Percentiles rank a stretch among this genome's conserved stretches.
Conservation (phyloP, 2,329 filamentous ascomycete species). For the Knufia petricola region DNA sequence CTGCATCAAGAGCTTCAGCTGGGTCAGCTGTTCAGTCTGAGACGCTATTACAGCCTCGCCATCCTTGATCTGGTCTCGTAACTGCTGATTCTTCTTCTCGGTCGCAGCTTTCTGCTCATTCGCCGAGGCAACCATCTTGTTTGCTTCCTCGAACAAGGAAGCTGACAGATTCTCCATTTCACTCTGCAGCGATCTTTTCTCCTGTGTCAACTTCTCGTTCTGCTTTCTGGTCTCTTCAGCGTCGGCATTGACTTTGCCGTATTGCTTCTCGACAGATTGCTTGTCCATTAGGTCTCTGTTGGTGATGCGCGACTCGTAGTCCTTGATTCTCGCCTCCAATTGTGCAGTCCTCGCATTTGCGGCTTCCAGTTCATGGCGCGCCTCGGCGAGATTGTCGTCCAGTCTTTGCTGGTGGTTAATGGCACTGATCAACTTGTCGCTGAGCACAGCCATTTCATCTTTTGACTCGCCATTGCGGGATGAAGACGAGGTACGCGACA, state of each 20-base stretch:
- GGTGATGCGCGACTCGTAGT: conserved; percentile 60
- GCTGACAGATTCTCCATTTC: conserved; percentile 85
- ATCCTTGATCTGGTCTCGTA: conserved; percentile 75
- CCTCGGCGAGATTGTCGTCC: conserved; percentile 75
- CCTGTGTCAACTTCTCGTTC: conserved; percentile 58
- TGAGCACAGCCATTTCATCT: conserved; percentile 76
- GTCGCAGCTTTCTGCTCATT: conserved; percentile 74
- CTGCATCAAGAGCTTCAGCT: conserved; percentile 89
- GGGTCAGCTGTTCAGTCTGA: conserved; percentile 83
- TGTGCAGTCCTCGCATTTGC: conserved; percentile 57
- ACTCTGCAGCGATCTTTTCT: conserved; percentile 81
- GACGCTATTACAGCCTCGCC: conserved; percentile 76
- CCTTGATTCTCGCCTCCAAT: conserved; percentile 59
- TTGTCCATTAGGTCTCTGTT: conserved; percentile 68
- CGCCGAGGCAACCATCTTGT: conserved; percentile 91
- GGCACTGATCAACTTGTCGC: conserved; percentile 90
- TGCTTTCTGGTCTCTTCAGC: conserved; percentile 57
- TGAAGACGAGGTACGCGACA: conserved; percentile 28
- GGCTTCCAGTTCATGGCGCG: conserved; percentile 71
- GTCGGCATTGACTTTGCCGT: conserved; percentile 47
- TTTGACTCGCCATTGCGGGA: conserved; percentile 51
- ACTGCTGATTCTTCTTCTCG: conserved; percentile 76
- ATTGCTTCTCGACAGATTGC: conserved; percentile 64
- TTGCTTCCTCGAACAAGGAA: conserved; percentile 94
- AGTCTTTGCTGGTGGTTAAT: conserved; percentile 93